Evolutionary conservation across 257 asterid genomes (phyloP), one percentile per base, ranked within the genome.

Genomic region (Capsicum baccatum): DNA sequence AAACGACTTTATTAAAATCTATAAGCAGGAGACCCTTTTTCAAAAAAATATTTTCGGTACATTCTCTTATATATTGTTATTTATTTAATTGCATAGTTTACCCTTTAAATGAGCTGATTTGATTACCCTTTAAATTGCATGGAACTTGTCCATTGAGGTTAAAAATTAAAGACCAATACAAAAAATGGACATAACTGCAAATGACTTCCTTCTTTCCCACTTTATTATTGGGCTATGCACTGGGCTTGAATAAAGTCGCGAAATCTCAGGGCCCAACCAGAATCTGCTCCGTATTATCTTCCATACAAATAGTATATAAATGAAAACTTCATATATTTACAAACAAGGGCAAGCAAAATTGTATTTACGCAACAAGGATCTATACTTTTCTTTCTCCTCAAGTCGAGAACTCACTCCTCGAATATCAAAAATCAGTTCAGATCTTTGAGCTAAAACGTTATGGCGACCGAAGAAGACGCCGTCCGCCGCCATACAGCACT

Each of bases 401-500:
- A 78, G 82, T 78, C 21, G 82, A 33, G 82, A 78, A 64, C 8
- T 52, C 81, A 74, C 81, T 21, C 63, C 63, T 21, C 63, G 8
- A 13, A 76, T 26, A 76, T 54, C 63, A 76, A 13, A 78, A 54
- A 54, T 42, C 50, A 33, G 66, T 33, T 78, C 82, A 78, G 82
- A 78, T 78, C 82, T 78, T 54, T 33, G 62, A 76, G 81, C 26
- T 64, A 6, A 76, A 76, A 21, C 3, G 10, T 8, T 3, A 78
- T 78, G 82, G 44, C 82, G 26, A 78, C 82, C 16, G 89, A 71
- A 69, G 94, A 91, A 67, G 97, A 93, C 56, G 94, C 87, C 71
- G 88, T 47, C 16, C 92, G 97, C 69, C 96, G 97, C 82, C 91
- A 90, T 56, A 17, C 79, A 68, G 92, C 94, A 68, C 59, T 86